Evolutionary conservation across 2,329 filamentous ascomycete genomes (phyloP).

Genomic region (Trichophaea hybrida): DNA sequence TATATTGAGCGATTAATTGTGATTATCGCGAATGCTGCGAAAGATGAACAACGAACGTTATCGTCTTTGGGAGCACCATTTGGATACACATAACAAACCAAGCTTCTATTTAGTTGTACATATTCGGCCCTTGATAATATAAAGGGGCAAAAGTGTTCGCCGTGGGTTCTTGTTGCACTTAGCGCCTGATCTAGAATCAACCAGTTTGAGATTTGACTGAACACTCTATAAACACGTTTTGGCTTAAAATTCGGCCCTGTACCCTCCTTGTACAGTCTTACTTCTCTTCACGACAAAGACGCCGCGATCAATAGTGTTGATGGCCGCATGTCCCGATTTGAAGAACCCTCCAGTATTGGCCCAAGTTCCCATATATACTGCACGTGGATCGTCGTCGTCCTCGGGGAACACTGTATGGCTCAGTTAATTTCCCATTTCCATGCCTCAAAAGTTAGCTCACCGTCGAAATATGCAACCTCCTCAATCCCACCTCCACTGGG

Average conservation of each 20-base stretch:
- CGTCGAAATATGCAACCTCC: constrained; percentile 34
- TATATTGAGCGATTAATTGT: too few relatives aligned
- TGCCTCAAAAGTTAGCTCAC: not conserved
- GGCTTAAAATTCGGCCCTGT: not conserved
- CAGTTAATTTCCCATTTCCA: not conserved
- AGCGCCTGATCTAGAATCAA: too few relatives aligned
- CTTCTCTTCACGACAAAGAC: constrained; percentile 34
- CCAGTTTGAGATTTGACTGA: too few relatives aligned
- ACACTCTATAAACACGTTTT: too few relatives aligned
- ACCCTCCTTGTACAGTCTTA: not conserved
- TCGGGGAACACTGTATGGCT: constrained; percentile 31
- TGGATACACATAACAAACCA: too few relatives aligned
- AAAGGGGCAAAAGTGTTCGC: too few relatives aligned
- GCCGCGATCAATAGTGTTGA: constrained; percentile 39
- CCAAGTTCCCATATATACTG: constrained; percentile 35
- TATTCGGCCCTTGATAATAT: too few relatives aligned
- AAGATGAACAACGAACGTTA: too few relatives aligned
- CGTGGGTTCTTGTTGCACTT: too few relatives aligned
- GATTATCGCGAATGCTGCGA: too few relatives aligned
- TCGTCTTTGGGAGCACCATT: too few relatives aligned
- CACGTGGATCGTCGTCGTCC: constrained; percentile 33
- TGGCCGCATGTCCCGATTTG: constrained; percentile 33
- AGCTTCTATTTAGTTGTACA: too few relatives aligned
- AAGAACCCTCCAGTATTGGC: constrained; percentile 32
- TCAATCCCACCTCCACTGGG: constrained; percentile 33